Percentiles rank a stretch among this genome's conserved stretches.
phyloP scores from a whole-genome alignment of 345 rosid species.

The Eucalyptus polyanthemos region DNA sequence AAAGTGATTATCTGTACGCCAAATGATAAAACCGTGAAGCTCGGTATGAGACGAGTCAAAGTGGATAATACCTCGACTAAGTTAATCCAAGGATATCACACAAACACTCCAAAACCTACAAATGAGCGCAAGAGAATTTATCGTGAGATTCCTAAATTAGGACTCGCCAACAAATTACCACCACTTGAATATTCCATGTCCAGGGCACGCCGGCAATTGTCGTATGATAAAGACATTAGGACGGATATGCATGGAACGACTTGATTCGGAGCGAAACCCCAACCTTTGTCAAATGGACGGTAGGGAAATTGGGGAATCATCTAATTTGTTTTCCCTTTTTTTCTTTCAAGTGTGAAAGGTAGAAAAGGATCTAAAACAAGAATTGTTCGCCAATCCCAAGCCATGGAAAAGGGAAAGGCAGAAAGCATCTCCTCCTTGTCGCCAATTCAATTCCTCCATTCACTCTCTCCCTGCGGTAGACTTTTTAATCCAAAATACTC shows the following conservation, averaged over 20 bases:
- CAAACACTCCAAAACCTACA: background rate
- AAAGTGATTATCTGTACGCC: fast-evolving
- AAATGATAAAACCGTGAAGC: too few relatives aligned
- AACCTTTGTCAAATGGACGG: background rate
- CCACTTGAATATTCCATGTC: background rate
- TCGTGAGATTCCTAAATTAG: background rate
- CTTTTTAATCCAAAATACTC: background rate
- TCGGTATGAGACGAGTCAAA: fast-evolving
- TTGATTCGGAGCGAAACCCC: background rate
- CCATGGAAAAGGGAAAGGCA: background rate
- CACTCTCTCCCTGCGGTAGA: background rate
- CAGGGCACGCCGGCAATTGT: background rate
- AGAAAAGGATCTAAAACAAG: background rate
- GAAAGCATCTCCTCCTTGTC: background rate
- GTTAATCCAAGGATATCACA: background rate
- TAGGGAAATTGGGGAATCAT: background rate
- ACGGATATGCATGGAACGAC: background rate
- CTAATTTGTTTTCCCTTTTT: fast-evolving
- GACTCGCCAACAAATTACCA: background rate
- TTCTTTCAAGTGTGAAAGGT: background rate
- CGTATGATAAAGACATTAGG: background rate
- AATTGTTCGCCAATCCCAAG: background rate
- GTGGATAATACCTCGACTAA: background rate
- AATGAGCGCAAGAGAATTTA: background rate
- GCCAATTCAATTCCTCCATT: background rate